These are phyloP conservation scores for Favolaschia claudopus DNA, from an alignment of 768 basidiomycete genomes.

Conservation along the genomic window DNA sequence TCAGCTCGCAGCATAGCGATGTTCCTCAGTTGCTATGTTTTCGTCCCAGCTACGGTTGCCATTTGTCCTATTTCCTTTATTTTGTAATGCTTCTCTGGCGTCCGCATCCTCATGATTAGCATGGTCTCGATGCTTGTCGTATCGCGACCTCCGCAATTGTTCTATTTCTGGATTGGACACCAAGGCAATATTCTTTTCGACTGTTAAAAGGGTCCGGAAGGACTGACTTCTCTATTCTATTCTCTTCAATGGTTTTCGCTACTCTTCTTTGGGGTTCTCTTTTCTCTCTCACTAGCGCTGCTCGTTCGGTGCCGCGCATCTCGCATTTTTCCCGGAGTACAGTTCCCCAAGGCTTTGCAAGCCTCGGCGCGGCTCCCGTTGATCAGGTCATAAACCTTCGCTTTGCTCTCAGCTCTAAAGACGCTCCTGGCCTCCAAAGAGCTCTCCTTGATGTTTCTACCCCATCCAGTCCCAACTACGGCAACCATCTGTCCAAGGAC, in stretches of 20 bases:
- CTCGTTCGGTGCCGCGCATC: not conserved
- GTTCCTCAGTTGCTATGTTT: no score
- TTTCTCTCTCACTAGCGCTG: slow-evolving; percentile 6
- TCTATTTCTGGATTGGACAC: no score
- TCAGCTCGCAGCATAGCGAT: no score
- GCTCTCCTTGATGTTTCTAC: slow-evolving; percentile 44
- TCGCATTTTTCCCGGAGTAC: slow-evolving; percentile 8
- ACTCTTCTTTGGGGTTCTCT: slow-evolving; percentile 10
- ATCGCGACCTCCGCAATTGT: no score
- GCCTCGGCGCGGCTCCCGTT: slow-evolving; percentile 36
- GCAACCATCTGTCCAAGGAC: slow-evolving; percentile 47
- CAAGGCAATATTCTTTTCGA: no score
- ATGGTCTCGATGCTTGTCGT: no score
- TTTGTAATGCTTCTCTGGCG: no score
- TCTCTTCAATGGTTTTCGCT: slow-evolving; percentile 12
- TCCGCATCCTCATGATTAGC: no score
- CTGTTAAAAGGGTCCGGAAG: no score
- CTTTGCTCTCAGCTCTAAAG: slow-evolving; percentile 43
- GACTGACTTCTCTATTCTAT: no score
- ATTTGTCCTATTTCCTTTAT: no score
- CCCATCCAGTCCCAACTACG: slow-evolving; percentile 42
- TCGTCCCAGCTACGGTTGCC: no score
- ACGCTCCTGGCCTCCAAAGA: slow-evolving; percentile 40
- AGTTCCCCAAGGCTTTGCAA: slow-evolving; percentile 45
- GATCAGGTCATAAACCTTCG: slow-evolving; percentile 44